phyloP scores from a whole-genome alignment of 345 rosid species.

The Pugionium cornutum region DNA sequence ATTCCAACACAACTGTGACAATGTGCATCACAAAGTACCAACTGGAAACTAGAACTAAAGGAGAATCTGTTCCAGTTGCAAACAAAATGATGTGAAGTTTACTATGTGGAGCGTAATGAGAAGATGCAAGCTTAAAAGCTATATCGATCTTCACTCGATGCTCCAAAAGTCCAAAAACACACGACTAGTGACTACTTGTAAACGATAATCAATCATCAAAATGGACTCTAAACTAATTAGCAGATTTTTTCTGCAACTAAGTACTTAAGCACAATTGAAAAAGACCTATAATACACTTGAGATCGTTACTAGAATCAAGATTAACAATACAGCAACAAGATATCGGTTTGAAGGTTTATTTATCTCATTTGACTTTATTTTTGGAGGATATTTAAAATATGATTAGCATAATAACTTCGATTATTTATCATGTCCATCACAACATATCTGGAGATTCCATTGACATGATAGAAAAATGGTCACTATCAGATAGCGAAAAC shows the following conservation, averaged over 20 bases:
- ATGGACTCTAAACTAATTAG: not conserved
- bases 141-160: constrained; percentile 65
- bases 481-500: not conserved
- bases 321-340: no score
- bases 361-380: no score
- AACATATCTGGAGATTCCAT: not conserved
- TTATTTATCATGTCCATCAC: not conserved
- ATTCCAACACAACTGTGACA: not conserved
- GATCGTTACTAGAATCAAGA: no score
- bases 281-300: no score
- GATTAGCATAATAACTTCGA: not conserved
- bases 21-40: constrained; percentile 30
- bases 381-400: no score
- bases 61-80: constrained; percentile 40
- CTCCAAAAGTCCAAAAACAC: constrained; percentile 35
- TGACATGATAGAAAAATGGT: not conserved
- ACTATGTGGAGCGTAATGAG: constrained; percentile 65
- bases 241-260: not conserved
- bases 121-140: constrained; percentile 57
- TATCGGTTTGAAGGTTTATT: no score
- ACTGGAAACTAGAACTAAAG: constrained; percentile 34
- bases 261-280: not conserved
- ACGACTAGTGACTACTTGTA: not conserved
- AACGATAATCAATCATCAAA: not conserved
- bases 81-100: constrained; percentile 34